Evolutionary conservation across 2,329 filamentous ascomycete genomes (phyloP), one percentile per base, ranked within the genome.

Genomic region (Ophiostoma perfectum): DNA sequence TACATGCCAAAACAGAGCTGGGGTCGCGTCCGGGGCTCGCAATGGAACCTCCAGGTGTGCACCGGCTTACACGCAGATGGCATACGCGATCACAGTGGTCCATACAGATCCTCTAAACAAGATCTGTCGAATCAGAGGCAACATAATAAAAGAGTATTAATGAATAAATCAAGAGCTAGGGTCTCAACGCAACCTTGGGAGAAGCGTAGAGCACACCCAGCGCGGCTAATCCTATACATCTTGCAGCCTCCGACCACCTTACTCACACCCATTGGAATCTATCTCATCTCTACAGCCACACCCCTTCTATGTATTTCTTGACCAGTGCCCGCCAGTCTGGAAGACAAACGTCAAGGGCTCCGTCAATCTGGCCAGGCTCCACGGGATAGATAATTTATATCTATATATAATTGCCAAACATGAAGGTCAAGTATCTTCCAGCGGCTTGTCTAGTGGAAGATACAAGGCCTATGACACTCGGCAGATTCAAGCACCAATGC

Each of bases 161-260:
- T 55, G 27, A n/a, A 27, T 55, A 8, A 5, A 8, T 27, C 49
- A 55, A 18, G 49, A 18, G 8, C n/a, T 55, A 18, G 8, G 27
- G 38, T 38, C 55, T 60, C n/a, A 12, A 60, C 27, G 55, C 55
- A 55, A 14, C 49, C 4, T 55, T 27, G 49, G 27, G n/a, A 14
- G 12, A 3, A 55, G n/a, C 49, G 18, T 14, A 14, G 55, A 14
- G 55, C 55, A 36, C 36, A n/a, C 41, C 27, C 58, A 41, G 58
- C 58, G 58, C 58, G 58, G 58, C 58, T 62, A 62, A 62, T 62
- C 58, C 38, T 16, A 62, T 42, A 38, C 58, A n/a, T 14, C 36
- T 62, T 38, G 38, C 36, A 38, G 58, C 58, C 38, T 42, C 41
- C 36, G 27, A 39, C 27, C 55, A 60, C 27, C 4, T 3, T 8